phyloP scores from a whole-genome alignment of 129 eudicot species.

The Deinandra increscens region DNA sequence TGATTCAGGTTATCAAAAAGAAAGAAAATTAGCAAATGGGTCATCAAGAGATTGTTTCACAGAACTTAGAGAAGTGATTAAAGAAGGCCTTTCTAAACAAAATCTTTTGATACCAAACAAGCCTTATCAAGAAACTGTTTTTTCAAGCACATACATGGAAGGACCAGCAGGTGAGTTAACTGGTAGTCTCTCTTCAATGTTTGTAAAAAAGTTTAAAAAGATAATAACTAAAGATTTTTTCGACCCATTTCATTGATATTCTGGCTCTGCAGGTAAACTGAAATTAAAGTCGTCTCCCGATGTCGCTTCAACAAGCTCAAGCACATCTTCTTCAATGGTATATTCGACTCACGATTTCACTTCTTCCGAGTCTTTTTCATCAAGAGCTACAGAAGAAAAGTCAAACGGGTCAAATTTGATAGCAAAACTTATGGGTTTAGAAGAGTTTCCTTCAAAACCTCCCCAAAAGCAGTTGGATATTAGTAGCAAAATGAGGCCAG shows the following conservation, averaged over 20 bases:
- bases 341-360: constrained; percentile 51
- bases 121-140: constrained; percentile 35
- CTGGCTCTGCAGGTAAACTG: constrained; percentile 34
- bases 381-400: constrained; percentile 45
- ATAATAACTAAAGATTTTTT: not conserved
- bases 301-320: constrained; percentile 64
- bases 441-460: constrained; percentile 48
- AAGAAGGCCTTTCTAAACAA: constrained; percentile 66
- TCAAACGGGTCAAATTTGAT: constrained; percentile 55
- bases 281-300: constrained; percentile 38
- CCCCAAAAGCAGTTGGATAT: constrained; percentile 28
- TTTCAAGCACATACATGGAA: constrained; percentile 18
- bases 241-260: constrained; percentile 6
- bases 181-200: not conserved
- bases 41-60: constrained; percentile 58
- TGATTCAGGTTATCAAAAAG: constrained; percentile 40
- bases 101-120: constrained; percentile 49
- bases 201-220: not conserved
- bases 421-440: constrained; percentile 87
- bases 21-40: constrained; percentile 45
- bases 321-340: constrained; percentile 59
- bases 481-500: constrained; percentile 35
- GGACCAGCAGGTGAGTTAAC: constrained; percentile 20
- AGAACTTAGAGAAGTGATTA: constrained; percentile 70
- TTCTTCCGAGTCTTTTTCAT: constrained; percentile 53